Conservation (phyloP, 2,329 filamentous ascomycete genomes). For the Pyrenochaeta sp. region DNA sequence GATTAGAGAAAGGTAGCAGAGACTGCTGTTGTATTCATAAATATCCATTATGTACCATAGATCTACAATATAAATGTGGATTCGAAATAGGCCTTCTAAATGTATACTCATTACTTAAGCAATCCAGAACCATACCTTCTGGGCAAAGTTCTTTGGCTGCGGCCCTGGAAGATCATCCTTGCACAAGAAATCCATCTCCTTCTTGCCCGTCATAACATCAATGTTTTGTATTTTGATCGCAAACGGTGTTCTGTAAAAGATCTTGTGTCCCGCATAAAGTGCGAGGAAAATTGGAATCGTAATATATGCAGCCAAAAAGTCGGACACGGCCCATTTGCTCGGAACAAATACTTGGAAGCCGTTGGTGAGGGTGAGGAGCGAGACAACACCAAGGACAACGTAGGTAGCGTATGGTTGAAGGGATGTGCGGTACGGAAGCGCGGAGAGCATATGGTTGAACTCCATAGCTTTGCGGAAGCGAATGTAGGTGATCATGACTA, state of each 20-base stretch:
- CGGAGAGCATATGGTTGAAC: conserved; percentile 65
- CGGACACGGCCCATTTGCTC: conserved; percentile 53
- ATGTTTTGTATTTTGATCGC: conserved; percentile 38
- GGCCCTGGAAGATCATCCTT: conserved; percentile 40
- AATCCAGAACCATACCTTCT: conserved; percentile 49
- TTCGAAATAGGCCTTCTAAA: too few relatives aligned
- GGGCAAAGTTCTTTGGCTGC: conserved; percentile 43
- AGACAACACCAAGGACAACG: conserved; percentile 62
- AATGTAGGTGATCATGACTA: conserved; percentile 65
- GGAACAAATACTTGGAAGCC: conserved; percentile 64
- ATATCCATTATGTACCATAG: too few relatives aligned
- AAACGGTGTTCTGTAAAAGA: conserved; percentile 38
- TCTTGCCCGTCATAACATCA: conserved; percentile 45
- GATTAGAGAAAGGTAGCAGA: too few relatives aligned
- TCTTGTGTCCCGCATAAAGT: conserved; percentile 47
- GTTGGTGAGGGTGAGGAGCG: conserved; percentile 44
- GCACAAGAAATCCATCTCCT: conserved; percentile 48
- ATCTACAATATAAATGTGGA: too few relatives aligned
- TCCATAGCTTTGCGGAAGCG: conserved; percentile 61
- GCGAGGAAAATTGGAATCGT: conserved; percentile 50
- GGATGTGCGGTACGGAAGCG: conserved; percentile 59
- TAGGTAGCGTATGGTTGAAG: conserved; percentile 66
- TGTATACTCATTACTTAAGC: conserved; percentile 31
- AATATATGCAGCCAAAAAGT: conserved; percentile 63
- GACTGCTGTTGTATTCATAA: too few relatives aligned